These are phyloP conservation scores for Blastocystis sp. DNA, from an alignment of 352 stramenopile genomes.

Conservation along the genomic window DNA sequence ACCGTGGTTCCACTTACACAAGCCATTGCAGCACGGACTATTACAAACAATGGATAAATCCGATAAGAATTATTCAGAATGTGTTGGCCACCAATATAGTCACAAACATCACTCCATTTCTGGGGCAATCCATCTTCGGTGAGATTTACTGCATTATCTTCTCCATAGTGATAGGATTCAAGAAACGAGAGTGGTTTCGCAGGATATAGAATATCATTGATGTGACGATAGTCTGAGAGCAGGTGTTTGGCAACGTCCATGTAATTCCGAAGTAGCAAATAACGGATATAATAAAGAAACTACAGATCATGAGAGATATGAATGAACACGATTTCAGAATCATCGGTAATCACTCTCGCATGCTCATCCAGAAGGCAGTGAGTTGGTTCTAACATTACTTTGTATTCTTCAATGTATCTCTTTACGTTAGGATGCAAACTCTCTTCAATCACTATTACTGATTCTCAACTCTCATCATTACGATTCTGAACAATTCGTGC, in stretches of 20 bases:
- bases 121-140: neutral
- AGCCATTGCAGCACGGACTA: neutral
- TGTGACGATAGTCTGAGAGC: neutral
- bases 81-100: neutral
- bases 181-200: neutral
- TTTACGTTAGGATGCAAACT: neutral
- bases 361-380: conserved; percentile 22
- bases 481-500: neutral
- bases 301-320: neutral
- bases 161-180: neutral
- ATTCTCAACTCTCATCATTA: neutral
- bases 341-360: neutral
- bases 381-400: neutral
- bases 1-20: neutral
- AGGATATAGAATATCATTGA: neutral
- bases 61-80: neutral
- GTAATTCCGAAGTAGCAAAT: conserved; percentile 11
- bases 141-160: neutral
- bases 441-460: conserved; percentile 29
- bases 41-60: neutral
- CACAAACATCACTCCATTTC: neutral
- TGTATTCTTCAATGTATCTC: neutral
- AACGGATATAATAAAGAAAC: conserved; percentile 42
- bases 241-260: neutral
- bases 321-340: conserved; percentile 5